These are phyloP conservation scores for Diaporthe ilicicola DNA, from an alignment of 2,329 filamentous ascomycete species.

Conservation along the genomic window DNA sequence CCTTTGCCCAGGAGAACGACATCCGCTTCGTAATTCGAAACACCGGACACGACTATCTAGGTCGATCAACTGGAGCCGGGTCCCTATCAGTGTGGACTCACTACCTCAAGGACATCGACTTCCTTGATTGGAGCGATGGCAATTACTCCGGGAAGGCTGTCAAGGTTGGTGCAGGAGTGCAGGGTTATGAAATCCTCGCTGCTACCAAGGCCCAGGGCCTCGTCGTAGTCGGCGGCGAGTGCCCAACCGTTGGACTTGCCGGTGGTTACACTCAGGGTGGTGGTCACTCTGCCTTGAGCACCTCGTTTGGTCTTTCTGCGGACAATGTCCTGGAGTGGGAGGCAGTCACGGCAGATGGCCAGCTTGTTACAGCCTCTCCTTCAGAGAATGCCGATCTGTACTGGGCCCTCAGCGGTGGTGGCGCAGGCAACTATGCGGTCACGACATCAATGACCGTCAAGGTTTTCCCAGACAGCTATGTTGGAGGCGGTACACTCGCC, in stretches of 20 bases:
- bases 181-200: constrained; percentile 60
- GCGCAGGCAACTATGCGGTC: constrained; percentile 47
- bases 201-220: constrained; percentile 54
- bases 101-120: constrained; percentile 13
- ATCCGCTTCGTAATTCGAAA: constrained; percentile 54
- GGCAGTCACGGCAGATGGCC: constrained; percentile 55
- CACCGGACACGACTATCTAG: constrained; percentile 55
- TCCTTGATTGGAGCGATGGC: neutral
- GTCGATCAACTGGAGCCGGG: constrained; percentile 57
- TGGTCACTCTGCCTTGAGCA: constrained; percentile 61
- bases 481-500: constrained; percentile 35
- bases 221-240: constrained; percentile 35
- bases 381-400: constrained; percentile 55
- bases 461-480: constrained; percentile 34
- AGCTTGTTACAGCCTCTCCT: constrained; percentile 49
- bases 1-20: constrained; percentile 34
- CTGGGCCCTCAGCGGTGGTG: constrained; percentile 58
- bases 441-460: constrained; percentile 40
- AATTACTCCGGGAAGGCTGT: constrained; percentile 57
- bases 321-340: constrained; percentile 58
- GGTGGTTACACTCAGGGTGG: constrained; percentile 59
- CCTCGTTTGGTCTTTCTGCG: constrained; percentile 56
- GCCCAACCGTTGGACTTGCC: constrained; percentile 56
- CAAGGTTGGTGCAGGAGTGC: constrained; percentile 64
- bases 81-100: constrained; percentile 51